phyloP scores from a whole-genome alignment of 345 rosid genomes.

The Salix udensis region DNA sequence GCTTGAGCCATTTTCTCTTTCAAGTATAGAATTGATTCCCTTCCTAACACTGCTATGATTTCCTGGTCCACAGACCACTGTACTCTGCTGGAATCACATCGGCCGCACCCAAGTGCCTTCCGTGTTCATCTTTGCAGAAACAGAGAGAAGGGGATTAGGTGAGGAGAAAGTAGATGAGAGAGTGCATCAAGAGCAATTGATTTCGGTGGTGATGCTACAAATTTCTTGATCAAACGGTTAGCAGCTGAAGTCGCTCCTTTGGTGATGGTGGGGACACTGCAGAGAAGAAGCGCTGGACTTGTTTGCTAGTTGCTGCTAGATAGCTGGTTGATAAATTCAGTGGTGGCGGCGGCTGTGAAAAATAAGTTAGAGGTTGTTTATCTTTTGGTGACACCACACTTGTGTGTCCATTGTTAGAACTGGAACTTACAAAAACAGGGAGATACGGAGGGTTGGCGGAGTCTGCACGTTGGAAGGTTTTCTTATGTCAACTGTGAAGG shows the following conservation, averaged over 20 bases:
- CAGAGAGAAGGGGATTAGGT: slow-evolving; percentile 38
- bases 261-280: slow-evolving; percentile 38
- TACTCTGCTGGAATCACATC: slow-evolving; percentile 45
- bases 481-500: too few relatives aligned
- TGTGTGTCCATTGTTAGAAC: not conserved
- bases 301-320: slow-evolving; percentile 43
- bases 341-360: not conserved
- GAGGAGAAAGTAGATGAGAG: slow-evolving; percentile 66
- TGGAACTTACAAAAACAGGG: not conserved
- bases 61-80: slow-evolving; percentile 68
- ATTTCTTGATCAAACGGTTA: slow-evolving; percentile 61
- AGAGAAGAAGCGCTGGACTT: slow-evolving; percentile 51
- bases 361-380: not conserved
- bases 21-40: slow-evolving; percentile 58
- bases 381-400: not conserved
- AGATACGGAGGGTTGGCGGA: too few relatives aligned
- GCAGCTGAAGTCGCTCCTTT: slow-evolving; percentile 43
- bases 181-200: slow-evolving; percentile 65
- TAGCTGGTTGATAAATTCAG: not conserved
- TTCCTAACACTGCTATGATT: slow-evolving; percentile 64
- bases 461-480: too few relatives aligned
- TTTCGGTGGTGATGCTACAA: slow-evolving; percentile 67
- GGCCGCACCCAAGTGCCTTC: slow-evolving; percentile 30
- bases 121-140: not conserved
- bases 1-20: slow-evolving; percentile 50